Evolutionary conservation across 1,284 basidiomycete genomes (phyloP).

Genomic region (Ceratobasidium sp.): DNA sequence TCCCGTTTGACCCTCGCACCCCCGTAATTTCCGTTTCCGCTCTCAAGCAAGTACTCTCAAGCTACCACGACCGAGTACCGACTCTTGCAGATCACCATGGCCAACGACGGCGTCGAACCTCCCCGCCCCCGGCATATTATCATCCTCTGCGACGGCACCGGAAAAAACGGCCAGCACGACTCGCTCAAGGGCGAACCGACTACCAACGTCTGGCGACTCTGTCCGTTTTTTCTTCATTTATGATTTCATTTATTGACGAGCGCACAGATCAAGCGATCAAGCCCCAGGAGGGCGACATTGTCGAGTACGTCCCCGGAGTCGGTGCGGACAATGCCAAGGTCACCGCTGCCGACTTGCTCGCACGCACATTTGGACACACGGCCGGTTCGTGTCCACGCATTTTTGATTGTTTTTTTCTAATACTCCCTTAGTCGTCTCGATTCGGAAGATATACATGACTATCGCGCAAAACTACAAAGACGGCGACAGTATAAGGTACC

Average conservation of each 20-base stretch:
- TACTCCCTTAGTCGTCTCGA: background rate
- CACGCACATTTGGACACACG: slow-evolving; percentile 10
- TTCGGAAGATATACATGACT: slow-evolving; percentile 17
- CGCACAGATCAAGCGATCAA: slow-evolving; percentile 7
- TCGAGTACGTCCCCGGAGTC: slow-evolving; percentile 4
- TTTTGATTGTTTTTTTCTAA: background rate
- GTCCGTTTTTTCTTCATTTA: background rate
- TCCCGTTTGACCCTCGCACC: too few species aligned
- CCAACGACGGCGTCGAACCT: background rate
- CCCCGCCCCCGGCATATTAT: slow-evolving; percentile 1
- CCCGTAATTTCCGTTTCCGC: too few species aligned
- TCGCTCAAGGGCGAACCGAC: background rate
- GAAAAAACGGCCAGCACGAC: slow-evolving; percentile 14
- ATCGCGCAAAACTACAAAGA: slow-evolving; percentile 6
- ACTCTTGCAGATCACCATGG: background rate
- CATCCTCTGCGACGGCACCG: slow-evolving; percentile 28
- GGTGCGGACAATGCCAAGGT: background rate
- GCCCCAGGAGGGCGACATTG: background rate
- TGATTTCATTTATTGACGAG: background rate
- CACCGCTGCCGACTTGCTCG: background rate
- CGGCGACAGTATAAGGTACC: slow-evolving; percentile 14
- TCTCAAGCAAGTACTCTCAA: background rate
- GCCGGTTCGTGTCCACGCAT: background rate
- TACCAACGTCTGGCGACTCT: slow-evolving; percentile 31
- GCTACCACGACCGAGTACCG: background rate